Percentiles rank a stretch among this genome's conserved stretches.
Evolutionary conservation across 2,329 filamentous ascomycete genomes (phyloP).

Genomic region (Xylaria sp.): DNA sequence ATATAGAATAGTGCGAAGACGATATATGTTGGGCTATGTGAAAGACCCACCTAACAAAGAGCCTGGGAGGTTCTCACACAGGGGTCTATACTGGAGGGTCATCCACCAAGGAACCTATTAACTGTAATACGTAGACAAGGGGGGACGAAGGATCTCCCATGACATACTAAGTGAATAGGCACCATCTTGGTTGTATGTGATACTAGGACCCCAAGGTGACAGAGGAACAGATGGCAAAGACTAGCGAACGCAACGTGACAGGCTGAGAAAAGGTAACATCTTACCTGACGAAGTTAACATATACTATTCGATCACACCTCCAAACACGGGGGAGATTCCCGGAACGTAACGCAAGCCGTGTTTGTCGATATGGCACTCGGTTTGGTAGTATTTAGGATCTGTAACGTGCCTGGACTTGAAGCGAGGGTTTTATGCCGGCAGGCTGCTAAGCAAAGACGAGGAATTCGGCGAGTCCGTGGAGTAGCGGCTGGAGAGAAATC

Average conservation of each 20-base stretch:
- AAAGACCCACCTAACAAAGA: background rate
- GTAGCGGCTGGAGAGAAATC: too few relatives aligned
- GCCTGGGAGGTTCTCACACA: background rate
- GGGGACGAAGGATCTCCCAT: background rate
- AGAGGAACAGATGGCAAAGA: background rate
- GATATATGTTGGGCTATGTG: background rate
- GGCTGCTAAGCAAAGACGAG: background rate
- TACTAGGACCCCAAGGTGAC: background rate
- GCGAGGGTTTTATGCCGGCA: background rate
- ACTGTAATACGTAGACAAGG: background rate
- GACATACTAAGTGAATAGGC: background rate
- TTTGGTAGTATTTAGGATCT: background rate
- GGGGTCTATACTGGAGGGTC: background rate
- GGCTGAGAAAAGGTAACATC: background rate
- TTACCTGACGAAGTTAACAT: background rate
- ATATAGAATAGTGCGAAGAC: background rate
- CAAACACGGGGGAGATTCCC: background rate
- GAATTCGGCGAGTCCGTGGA: background rate
- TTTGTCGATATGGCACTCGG: too few relatives aligned
- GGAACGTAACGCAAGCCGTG: too few relatives aligned
- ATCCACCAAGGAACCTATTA: background rate
- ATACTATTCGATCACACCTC: background rate
- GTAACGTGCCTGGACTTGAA: background rate
- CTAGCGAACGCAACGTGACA: background rate
- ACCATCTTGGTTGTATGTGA: background rate